phyloP scores from a whole-genome alignment of 2,329 filamentous ascomycete species.

The Mycosphaerella sp. region DNA sequence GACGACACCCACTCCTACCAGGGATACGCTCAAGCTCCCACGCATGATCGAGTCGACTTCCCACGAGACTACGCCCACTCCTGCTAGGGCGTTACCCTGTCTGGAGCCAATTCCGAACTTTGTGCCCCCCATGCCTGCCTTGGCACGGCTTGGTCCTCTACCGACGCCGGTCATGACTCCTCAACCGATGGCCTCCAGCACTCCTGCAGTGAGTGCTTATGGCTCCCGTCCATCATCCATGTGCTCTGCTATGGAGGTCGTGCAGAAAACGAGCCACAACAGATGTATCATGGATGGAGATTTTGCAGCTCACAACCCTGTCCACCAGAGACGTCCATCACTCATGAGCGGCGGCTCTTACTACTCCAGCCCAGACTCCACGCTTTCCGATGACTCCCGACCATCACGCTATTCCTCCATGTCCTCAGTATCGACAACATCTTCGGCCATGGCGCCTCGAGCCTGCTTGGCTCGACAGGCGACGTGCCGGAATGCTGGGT shows the following conservation, averaged over 20 bases:
- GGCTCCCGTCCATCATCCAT: constrained; percentile 51
- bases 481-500: constrained; percentile 46
- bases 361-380: constrained; percentile 53
- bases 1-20: constrained; percentile 23
- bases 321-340: constrained; percentile 40
- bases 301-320: constrained; percentile 38
- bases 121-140: constrained; percentile 47
- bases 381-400: constrained; percentile 53
- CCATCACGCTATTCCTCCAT: constrained; percentile 52
- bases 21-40: constrained; percentile 13
- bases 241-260: constrained; percentile 53
- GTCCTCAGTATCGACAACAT: constrained; percentile 46
- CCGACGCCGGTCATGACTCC: constrained; percentile 59
- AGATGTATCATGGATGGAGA: constrained; percentile 50
- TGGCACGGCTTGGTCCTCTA: constrained; percentile 50
- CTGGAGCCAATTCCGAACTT: constrained; percentile 47
- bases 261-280: constrained; percentile 49
- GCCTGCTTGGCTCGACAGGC: constrained; percentile 47
- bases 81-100: constrained; percentile 39
- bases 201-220: constrained; percentile 56
- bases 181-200: constrained; percentile 46
- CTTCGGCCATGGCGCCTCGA: constrained; percentile 45
- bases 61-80: constrained; percentile 41
- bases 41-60: constrained; percentile 28
- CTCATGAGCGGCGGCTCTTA: constrained; percentile 49